Percentiles rank a stretch among this genome's conserved stretches.
phyloP scores from a whole-genome alignment of 306 rosid genomes.

The Castanea crenata region DNA sequence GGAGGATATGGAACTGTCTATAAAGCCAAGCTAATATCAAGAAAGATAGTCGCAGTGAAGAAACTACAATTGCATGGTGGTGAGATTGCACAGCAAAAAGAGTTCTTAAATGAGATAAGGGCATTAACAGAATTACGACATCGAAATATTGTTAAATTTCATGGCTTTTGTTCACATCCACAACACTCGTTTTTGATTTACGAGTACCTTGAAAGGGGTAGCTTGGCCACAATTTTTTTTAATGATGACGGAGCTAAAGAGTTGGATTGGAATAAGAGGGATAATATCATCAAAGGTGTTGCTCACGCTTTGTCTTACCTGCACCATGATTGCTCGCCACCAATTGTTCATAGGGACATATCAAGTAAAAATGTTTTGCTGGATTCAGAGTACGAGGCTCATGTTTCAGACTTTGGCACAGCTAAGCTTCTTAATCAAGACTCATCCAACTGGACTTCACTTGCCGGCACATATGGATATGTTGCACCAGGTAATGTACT shows the following conservation, averaged over 20 bases:
- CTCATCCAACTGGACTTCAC: no score
- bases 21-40: no score
- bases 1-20: no score
- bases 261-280: conserved; percentile 3
- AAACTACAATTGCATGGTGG: conserved; percentile 1
- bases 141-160: conserved; percentile 21
- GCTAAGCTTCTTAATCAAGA: no score
- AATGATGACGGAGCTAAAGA: neutral
- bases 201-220: conserved; percentile 18
- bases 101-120: conserved; percentile 21
- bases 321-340: conserved; percentile 15
- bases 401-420: no score
- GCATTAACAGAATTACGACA: conserved; percentile 22
- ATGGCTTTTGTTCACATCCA: conserved; percentile 17
- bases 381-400: no score
- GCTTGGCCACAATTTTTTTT: neutral
- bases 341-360: no score
- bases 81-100: conserved; percentile 1
- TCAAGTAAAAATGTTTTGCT: no score
- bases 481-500: no score
- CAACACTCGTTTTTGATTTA: conserved; percentile 20
- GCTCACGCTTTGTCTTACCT: conserved; percentile 19
- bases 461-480: no score
- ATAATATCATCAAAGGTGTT: conserved; percentile 17
- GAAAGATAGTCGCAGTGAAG: conserved; percentile 4